Percentiles rank a stretch among this genome's conserved stretches.
Evolutionary conservation across 208 protist genomes (phyloP).

Genomic region (Strigomonas culicis): DNA sequence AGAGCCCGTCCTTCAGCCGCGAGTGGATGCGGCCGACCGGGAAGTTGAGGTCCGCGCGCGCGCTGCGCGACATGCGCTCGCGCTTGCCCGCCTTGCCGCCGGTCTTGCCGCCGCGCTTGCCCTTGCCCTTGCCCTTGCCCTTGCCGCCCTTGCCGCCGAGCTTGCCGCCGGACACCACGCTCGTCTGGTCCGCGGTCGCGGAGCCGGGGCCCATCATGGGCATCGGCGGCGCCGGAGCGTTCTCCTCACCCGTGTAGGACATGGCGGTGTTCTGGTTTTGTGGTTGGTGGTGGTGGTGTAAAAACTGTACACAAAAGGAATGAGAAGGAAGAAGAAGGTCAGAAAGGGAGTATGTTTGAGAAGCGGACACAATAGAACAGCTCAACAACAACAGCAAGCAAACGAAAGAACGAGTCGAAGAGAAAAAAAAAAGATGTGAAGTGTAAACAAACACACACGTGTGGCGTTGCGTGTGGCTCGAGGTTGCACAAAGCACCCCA

Average conservation of each 20-base stretch:
- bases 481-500: too few species aligned
- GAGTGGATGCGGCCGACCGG: conserved; percentile 99
- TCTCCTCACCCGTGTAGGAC: conserved; percentile 68
- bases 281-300: neutral
- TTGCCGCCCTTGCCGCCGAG: conserved; percentile 79
- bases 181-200: conserved; percentile 81
- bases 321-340: conserved; percentile 4
- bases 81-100: conserved; percentile 84
- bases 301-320: neutral
- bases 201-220: conserved; percentile 71
- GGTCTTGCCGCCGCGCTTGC: conserved; percentile 84
- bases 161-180: conserved; percentile 83
- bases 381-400: neutral
- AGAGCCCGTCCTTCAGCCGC: conserved; percentile 95
- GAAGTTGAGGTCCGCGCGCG: conserved; percentile 91
- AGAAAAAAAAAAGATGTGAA: neutral
- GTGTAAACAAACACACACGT: neutral
- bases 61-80: conserved; percentile 83
- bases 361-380: too few species aligned
- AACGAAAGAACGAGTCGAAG: neutral
- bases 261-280: conserved; percentile 20
- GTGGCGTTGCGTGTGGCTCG: too few species aligned
- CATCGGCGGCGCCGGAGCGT: conserved; percentile 23
- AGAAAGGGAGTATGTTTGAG: neutral
- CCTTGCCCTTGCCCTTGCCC: conserved; percentile 87